These are phyloP conservation scores for Mitragyna speciosa DNA, from an alignment of 257 asterid genomes.

Conservation along the genomic window DNA sequence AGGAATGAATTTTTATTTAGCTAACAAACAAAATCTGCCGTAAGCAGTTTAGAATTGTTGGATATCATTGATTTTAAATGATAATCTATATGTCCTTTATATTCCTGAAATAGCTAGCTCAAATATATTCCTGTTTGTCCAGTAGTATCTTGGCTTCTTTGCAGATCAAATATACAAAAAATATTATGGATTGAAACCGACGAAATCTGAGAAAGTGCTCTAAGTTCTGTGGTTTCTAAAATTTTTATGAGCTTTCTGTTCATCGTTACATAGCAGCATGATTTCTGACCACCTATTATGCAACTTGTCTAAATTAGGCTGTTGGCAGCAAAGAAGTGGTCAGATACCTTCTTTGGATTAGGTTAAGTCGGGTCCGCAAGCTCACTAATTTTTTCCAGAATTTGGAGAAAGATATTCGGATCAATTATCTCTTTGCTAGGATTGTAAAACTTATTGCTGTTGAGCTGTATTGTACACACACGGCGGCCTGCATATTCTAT, in stretches of 20 bases:
- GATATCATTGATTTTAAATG: too few relatives aligned
- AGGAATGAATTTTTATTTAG: not conserved
- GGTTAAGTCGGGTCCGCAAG: conserved; percentile 80
- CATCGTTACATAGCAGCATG: not conserved
- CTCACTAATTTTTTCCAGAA: conserved; percentile 52
- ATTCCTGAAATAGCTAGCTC: not conserved
- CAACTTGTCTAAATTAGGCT: conserved; percentile 38
- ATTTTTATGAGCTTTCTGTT: not conserved
- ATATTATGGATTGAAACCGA: conserved; percentile 1
- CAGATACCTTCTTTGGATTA: conserved; percentile 78
- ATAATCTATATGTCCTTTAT: not conserved
- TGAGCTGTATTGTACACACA: conserved; percentile 87
- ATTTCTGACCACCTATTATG: conserved; percentile 1
- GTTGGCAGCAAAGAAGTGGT: conserved; percentile 65
- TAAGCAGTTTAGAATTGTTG: not conserved
- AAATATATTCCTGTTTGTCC: not conserved
- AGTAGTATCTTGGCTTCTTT: not conserved
- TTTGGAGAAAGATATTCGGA: conserved; percentile 87
- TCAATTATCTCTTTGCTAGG: conserved; percentile 80
- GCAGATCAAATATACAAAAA: not conserved
- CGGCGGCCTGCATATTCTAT: conserved; percentile 96
- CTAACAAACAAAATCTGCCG: not conserved
- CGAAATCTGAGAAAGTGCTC: not conserved
- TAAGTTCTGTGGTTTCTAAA: not conserved
- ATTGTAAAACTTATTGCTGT: conserved; percentile 74